A percentile compares a stretch with the other conserved stretches of the same genome.
Conservation (phyloP, 768 basidiomycete species). For the Porpolomopsis calyptriformis region DNA sequence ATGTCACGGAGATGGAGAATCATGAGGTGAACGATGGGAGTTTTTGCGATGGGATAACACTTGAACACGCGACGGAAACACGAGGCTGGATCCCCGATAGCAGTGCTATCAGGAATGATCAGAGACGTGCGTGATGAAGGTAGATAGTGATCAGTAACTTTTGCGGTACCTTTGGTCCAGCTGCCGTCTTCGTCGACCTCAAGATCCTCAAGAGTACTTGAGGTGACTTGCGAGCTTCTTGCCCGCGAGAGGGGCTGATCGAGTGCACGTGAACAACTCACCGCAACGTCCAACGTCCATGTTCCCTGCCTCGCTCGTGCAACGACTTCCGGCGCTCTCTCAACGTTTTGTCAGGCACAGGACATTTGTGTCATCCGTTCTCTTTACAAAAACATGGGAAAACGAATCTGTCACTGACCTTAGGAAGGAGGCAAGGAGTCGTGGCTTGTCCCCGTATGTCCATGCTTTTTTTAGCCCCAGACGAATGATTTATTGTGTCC, state of each 20-base stretch:
- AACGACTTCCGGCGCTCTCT: constrained; percentile 13
- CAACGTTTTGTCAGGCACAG: constrained; percentile 15
- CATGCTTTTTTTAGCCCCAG: constrained; percentile 4
- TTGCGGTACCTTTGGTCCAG: background rate
- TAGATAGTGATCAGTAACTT: background rate
- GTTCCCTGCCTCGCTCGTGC: constrained; percentile 15
- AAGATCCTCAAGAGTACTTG: background rate
- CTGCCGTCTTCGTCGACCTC: background rate
- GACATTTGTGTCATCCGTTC: constrained; percentile 41
- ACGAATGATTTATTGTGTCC: constrained; percentile 7
- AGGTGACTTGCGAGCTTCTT: no score
- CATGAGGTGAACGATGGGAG: constrained; percentile 14
- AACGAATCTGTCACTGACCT: constrained; percentile 39
- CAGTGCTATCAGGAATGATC: background rate
- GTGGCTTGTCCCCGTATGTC: constrained; percentile 48
- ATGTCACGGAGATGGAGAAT: constrained; percentile 13
- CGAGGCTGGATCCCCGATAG: constrained; percentile 37
- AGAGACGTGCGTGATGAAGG: background rate
- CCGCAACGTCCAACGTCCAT: background rate
- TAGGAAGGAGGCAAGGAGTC: constrained; percentile 41
- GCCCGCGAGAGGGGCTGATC: no score
- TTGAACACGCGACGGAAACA: constrained; percentile 34
- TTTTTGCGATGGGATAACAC: constrained; percentile 7
- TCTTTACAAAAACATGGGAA: constrained; percentile 48
- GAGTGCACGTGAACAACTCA: no score